Evolutionary conservation across 352 stramenopile genomes (phyloP), one percentile per base, ranked within the genome.

Genomic region (Detonula confervacea): DNA sequence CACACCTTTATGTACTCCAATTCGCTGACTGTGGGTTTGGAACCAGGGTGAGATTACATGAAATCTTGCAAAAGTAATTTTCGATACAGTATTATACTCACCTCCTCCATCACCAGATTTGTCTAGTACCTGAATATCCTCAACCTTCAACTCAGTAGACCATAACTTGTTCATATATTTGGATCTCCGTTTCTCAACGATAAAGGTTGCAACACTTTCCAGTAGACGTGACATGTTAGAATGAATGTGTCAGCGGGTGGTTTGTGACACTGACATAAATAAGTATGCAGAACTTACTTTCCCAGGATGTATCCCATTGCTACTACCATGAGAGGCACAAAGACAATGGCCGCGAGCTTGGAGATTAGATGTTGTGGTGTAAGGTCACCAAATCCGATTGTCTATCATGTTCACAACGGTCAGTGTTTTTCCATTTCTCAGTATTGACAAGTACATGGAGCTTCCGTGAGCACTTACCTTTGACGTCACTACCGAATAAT

Each of bases 321-420:
- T 11, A 64, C 87, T 5, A 92, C 87, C 16, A 69, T 55, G 6
- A 94, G 60, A 29, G 89, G 89, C 51, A 94, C 76, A 62, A 96
- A 97, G 29, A 97, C 90, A 30, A 98, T 95, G 44, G 90, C 92
- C 62, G 92, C 93, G 22, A 94, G 74, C 25, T 90, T 86, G 0
- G 63, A 76, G 14, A 54, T 47, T 30, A 47, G 16, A 4, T 30
- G 49, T 25, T 67, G 54, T 14, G 86, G 88, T 55, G 56, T 64
- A 9, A 90, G 29, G 71, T 93, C 88, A 22, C 88, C 88, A 81
- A 90, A 90, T 18, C 88, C 86, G 70, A 88, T 85, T 9, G 84
- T 91, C 22, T 82, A 83, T 39, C n/a, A 33, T 51, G 20, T 11
- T 8, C 3, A 42, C 12, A 12, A 8, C 30, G 8, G 8, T n/a